Evolutionary conservation across 495 filamentous ascomycete genomes (phyloP).

Genomic region (Xylaria intraflava): DNA sequence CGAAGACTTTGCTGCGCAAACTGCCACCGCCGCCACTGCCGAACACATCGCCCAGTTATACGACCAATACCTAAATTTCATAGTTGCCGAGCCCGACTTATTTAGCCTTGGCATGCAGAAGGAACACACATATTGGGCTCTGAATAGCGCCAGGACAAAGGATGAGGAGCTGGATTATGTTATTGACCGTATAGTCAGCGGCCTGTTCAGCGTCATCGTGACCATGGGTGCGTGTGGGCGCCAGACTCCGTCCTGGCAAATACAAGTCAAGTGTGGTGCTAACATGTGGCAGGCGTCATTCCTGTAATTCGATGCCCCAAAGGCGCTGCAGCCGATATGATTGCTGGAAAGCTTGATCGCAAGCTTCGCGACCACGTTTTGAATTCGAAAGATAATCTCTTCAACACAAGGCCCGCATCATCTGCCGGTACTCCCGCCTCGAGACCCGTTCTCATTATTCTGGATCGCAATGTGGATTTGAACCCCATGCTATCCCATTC

Average conservation of each 20-base stretch:
- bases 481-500: slow-evolving; percentile 99
- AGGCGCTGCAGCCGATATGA: slow-evolving; percentile 88
- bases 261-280: not conserved
- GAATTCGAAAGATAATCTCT: slow-evolving; percentile 95
- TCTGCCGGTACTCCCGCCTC: slow-evolving; percentile 54
- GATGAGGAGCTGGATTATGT: slow-evolving; percentile 83
- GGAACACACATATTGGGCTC: slow-evolving; percentile 75
- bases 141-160: slow-evolving; percentile 87
- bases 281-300: slow-evolving; percentile 57
- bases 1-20: slow-evolving; percentile 90
- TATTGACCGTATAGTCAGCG: slow-evolving; percentile 86
- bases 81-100: slow-evolving; percentile 90
- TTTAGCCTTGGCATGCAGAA: slow-evolving; percentile 92
- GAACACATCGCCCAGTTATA: slow-evolving; percentile 89
- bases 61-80: slow-evolving; percentile 97
- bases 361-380: slow-evolving; percentile 95
- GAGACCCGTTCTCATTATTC: slow-evolving; percentile 77
- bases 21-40: slow-evolving; percentile 72
- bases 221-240: slow-evolving; percentile 70
- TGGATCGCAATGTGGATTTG: slow-evolving; percentile 91
- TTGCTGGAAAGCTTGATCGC: slow-evolving; percentile 86
- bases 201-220: slow-evolving; percentile 91
- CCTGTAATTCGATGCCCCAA: slow-evolving; percentile 91
- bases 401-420: slow-evolving; percentile 41
- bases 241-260: not conserved